These are phyloP conservation scores for Candida nemodendra DNA, from an alignment of 805 yeast genomes.

Conservation along the genomic window DNA sequence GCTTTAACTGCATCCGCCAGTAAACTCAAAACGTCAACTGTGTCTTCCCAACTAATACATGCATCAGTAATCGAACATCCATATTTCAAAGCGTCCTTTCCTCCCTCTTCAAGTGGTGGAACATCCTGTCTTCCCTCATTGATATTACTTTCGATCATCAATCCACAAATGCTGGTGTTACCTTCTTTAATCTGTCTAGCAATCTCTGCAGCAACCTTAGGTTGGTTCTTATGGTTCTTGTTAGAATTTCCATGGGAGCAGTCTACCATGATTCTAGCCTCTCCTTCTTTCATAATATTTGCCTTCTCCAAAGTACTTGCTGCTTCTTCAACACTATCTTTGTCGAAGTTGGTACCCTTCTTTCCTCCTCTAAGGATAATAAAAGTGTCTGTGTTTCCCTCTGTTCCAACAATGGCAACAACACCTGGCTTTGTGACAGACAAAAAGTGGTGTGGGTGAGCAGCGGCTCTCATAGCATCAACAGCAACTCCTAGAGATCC, in stretches of 20 bases:
- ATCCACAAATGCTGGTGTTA: conserved; percentile 76
- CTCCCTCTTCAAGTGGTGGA: conserved; percentile 64
- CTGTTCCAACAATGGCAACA: conserved; percentile 93
- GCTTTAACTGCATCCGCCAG: conserved; percentile 78
- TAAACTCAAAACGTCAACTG: conserved; percentile 65
- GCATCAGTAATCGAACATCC: conserved; percentile 98
- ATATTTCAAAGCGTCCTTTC: conserved; percentile 73
- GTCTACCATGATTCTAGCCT: conserved; percentile 86
- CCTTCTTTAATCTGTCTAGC: conserved; percentile 80
- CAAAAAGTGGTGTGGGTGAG: conserved; percentile 90
- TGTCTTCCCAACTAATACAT: conserved; percentile 87
- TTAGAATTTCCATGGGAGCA: conserved; percentile 96
- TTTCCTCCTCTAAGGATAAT: conserved; percentile 96
- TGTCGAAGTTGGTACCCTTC: conserved; percentile 86
- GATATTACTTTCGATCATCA: conserved; percentile 94
- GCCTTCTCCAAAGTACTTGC: conserved; percentile 56
- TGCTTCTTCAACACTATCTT: conserved; percentile 65
- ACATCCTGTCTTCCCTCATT: conserved; percentile 92
- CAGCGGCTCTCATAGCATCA: conserved; percentile 90
- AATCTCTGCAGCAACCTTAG: conserved; percentile 75
- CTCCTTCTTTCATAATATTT: conserved; percentile 34
- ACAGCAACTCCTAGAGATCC: conserved; percentile 92
- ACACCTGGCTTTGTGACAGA: conserved; percentile 95
- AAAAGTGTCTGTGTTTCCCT: conserved; percentile 88
- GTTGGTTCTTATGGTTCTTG: conserved; percentile 91